Percentiles rank a stretch among this genome's conserved stretches.
phyloP scores from a whole-genome alignment of 768 basidiomycete genomes.

The Myochromella boudieri region DNA sequence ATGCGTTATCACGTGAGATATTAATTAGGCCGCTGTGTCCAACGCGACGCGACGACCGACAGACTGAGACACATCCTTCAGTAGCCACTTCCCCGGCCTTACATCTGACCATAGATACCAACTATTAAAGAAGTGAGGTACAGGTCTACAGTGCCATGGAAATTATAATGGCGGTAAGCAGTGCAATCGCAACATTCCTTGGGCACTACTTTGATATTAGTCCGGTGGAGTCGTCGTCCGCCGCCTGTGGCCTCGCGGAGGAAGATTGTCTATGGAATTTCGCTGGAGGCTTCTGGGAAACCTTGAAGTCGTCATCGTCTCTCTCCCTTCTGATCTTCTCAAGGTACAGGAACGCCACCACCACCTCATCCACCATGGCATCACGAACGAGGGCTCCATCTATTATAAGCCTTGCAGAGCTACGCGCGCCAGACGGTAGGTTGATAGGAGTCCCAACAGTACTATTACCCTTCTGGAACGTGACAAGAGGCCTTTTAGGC shows the following conservation, averaged over 20 bases:
- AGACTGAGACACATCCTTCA: too few relatives aligned
- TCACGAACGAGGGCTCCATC: conserved; percentile 1
- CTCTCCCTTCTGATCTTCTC: conserved; percentile 16
- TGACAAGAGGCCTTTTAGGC: conserved; percentile 3
- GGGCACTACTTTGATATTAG: too few relatives aligned
- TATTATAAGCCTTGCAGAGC: conserved; percentile 2
- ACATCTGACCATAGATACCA: too few relatives aligned
- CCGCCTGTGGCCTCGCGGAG: background rate
- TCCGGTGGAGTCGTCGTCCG: too few relatives aligned
- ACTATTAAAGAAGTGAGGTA: too few relatives aligned
- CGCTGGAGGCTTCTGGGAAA: background rate
- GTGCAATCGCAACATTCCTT: too few relatives aligned
- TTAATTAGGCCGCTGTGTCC: background rate
- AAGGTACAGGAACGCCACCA: conserved; percentile 15
- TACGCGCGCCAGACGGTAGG: background rate
- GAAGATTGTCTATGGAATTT: too few relatives aligned
- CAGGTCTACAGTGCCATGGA: too few relatives aligned
- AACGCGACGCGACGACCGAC: background rate
- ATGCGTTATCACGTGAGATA: background rate
- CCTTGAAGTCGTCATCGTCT: conserved; percentile 14
- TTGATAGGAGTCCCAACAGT: conserved; percentile 1
- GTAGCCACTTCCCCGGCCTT: too few relatives aligned
- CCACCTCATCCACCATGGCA: conserved; percentile 9
- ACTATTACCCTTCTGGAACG: conserved; percentile 5
- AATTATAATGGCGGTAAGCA: too few relatives aligned